Evolutionary conservation across 164 flowering plant species (phyloP).

Genomic region (Litsea cubeba): DNA sequence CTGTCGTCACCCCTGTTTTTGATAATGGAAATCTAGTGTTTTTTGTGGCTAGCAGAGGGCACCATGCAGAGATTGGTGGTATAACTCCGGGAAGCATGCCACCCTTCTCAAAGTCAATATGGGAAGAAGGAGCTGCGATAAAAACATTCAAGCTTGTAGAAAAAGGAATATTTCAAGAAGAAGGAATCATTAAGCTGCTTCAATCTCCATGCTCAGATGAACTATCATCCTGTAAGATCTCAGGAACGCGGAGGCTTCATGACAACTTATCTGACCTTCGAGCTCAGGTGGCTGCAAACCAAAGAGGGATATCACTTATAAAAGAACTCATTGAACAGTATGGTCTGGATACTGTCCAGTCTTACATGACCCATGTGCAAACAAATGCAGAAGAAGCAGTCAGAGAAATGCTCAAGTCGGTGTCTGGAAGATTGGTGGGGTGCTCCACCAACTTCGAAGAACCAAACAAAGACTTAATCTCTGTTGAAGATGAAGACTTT

Average conservation of each 20-base stretch:
- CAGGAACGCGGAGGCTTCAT: slow-evolving; percentile 90
- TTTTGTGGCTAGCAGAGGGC: slow-evolving; percentile 98
- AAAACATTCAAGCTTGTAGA: slow-evolving; percentile 97
- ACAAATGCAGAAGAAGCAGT: slow-evolving; percentile 92
- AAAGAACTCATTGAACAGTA: slow-evolving; percentile 93
- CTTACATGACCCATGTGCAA: slow-evolving; percentile 93
- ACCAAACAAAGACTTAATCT: slow-evolving; percentile 22
- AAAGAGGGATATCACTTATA: slow-evolving; percentile 89
- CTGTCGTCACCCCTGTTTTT: slow-evolving; percentile 94
- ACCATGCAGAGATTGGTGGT: slow-evolving; percentile 99
- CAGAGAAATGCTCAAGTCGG: slow-evolving; percentile 92
- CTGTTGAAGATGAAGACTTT: slow-evolving; percentile 86
- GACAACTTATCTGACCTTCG: slow-evolving; percentile 94
- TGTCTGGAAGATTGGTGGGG: slow-evolving; percentile 46
- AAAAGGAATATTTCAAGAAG: slow-evolving; percentile 88
- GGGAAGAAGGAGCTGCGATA: slow-evolving; percentile 98
- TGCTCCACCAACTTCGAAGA: slow-evolving; percentile 19
- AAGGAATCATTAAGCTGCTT: slow-evolving; percentile 77
- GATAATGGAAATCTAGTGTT: slow-evolving; percentile 69
- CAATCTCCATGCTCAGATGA: slow-evolving; percentile 55
- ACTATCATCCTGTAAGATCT: slow-evolving; percentile 35
- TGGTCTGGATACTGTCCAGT: slow-evolving; percentile 79
- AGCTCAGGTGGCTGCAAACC: slow-evolving; percentile 98
- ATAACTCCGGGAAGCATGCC: slow-evolving; percentile 99
- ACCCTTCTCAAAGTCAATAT: slow-evolving; percentile 87